phyloP scores from a whole-genome alignment of 202 grass and related monocot species.

The Elaeis oleifera region DNA sequence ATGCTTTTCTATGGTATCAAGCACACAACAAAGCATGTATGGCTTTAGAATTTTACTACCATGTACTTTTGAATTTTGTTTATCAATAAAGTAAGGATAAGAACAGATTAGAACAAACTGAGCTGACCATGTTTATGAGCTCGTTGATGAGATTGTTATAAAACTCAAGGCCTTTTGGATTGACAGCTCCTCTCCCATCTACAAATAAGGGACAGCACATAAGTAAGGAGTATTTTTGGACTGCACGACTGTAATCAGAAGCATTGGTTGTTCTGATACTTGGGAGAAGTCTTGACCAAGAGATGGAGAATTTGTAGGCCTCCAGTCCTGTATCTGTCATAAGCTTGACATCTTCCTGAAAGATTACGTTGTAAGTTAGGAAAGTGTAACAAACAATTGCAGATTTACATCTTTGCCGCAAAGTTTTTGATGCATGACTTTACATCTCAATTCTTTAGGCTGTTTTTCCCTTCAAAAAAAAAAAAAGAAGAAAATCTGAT shows the following conservation, averaged over 20 bases:
- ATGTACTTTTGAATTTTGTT: too few species aligned
- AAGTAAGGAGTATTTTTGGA: background rate
- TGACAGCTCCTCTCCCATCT: slow-evolving; percentile 15
- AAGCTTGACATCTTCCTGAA: slow-evolving; percentile 29
- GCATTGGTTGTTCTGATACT: slow-evolving; percentile 6
- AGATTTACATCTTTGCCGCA: too few species aligned
- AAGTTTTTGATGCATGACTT: too few species aligned
- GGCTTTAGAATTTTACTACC: background rate
- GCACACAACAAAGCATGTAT: background rate
- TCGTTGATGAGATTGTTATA: slow-evolving; percentile 13
- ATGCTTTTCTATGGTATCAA: too few species aligned
- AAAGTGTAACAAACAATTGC: too few species aligned
- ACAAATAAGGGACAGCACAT: background rate
- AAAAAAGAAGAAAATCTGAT: too few species aligned
- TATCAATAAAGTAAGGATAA: too few species aligned
- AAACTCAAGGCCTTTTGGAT: slow-evolving; percentile 12
- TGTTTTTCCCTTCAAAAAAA: too few species aligned
- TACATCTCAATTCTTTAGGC: too few species aligned
- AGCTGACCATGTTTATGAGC: slow-evolving; percentile 5
- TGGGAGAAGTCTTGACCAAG: slow-evolving; percentile 49
- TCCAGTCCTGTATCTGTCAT: slow-evolving; percentile 39
- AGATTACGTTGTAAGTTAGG: background rate
- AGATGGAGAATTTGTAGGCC: slow-evolving; percentile 51
- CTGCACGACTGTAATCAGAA: background rate
- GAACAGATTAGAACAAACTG: too few species aligned